Evolutionary conservation across 108 stramenopile genomes (phyloP).

Genomic region (Cyclostephanos invisitatus): DNA sequence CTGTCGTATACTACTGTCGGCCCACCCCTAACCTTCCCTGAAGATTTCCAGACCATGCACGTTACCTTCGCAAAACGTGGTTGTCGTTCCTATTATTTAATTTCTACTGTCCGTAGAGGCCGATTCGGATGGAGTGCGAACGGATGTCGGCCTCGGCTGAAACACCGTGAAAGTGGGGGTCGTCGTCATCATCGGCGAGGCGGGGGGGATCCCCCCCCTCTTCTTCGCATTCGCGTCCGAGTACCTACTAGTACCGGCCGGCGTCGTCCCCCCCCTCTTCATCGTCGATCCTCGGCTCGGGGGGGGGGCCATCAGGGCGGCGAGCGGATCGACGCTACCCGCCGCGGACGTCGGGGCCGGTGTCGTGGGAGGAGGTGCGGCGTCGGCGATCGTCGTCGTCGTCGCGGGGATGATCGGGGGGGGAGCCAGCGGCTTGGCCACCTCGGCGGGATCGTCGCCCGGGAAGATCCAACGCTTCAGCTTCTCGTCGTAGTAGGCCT

Average conservation of each 20-base stretch:
- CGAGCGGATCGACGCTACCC: constrained; percentile 76
- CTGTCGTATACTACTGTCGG: no score
- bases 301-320: constrained; percentile 91
- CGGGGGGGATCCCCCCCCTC: constrained; percentile 1
- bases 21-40: no score
- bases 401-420: constrained; percentile 60
- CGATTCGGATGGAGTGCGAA: not conserved
- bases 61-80: no score
- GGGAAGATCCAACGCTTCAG: constrained; percentile 73
- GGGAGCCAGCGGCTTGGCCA: constrained; percentile 74
- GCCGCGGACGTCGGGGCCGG: constrained; percentile 18
- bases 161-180: constrained; percentile 49
- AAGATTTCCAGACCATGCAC: no score
- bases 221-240: constrained; percentile 29
- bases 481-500: constrained; percentile 79
- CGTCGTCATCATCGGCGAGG: constrained; percentile 20
- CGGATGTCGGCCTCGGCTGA: constrained; percentile 38
- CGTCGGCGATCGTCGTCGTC: constrained; percentile 20
- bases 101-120: not conserved
- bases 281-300: constrained; percentile 34
- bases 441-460: constrained; percentile 75
- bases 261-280: constrained; percentile 19
- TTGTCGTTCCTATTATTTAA: no score
- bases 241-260: constrained; percentile 26
- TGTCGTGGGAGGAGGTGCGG: constrained; percentile 17